phyloP scores from a whole-genome alignment of 345 rosid species.

The Rhizophora mangle region DNA sequence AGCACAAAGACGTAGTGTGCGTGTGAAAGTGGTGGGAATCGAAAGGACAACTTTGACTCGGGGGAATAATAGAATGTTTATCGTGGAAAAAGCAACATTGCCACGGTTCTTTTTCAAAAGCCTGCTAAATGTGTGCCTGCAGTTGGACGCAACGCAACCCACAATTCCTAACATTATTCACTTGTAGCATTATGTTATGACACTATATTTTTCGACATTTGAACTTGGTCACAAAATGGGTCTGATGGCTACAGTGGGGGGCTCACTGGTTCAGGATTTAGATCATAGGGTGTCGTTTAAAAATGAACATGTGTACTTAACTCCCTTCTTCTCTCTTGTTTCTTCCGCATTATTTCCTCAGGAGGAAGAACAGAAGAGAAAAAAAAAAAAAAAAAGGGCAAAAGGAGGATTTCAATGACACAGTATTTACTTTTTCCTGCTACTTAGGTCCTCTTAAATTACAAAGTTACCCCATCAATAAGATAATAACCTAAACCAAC shows the following conservation, averaged over 20 bases:
- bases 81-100: constrained; percentile 7
- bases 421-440: neutral
- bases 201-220: constrained; percentile 8
- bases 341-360: too few relatives aligned
- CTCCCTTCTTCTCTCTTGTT: too few relatives aligned
- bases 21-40: constrained; percentile 18
- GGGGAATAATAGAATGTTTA: constrained; percentile 42
- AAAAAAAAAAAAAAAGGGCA: neutral
- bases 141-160: constrained; percentile 9
- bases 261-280: constrained; percentile 24
- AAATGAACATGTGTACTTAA: neutral
- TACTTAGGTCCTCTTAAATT: constrained; percentile 1
- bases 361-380: neutral
- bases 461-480: constrained; percentile 31
- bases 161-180: constrained; percentile 5
- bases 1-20: constrained; percentile 27
- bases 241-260: constrained; percentile 23
- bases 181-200: neutral
- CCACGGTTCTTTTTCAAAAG: constrained; percentile 30
- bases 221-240: constrained; percentile 9
- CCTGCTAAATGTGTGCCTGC: constrained; percentile 22
- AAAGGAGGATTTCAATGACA: constrained; percentile 12
- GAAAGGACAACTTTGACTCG: constrained; percentile 43
- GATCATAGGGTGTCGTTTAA: neutral
- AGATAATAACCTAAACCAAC: constrained; percentile 30